phyloP scores from a whole-genome alignment of 2,329 filamentous ascomycete species.

The Paecilomyces niveus region DNA sequence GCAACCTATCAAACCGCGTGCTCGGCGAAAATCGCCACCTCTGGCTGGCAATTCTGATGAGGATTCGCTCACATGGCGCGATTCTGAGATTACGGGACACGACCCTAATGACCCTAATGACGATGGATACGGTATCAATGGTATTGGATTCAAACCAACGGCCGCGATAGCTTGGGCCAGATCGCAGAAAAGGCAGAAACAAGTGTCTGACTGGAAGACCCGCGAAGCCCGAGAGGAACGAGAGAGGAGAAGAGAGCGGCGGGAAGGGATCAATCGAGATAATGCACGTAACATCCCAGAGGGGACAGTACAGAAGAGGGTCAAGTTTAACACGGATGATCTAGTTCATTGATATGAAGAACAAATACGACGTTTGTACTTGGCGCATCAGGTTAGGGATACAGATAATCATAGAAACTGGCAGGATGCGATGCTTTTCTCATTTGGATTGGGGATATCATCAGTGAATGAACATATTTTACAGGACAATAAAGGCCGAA shows the following conservation, averaged over 20 bases:
- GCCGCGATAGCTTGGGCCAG: constrained; percentile 52
- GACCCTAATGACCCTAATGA: constrained; percentile 50
- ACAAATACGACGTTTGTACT: not conserved
- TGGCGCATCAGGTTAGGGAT: not conserved
- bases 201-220: constrained; percentile 53
- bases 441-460: constrained; percentile 6
- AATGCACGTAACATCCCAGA: constrained; percentile 20
- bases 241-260: constrained; percentile 48
- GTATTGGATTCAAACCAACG: constrained; percentile 57
- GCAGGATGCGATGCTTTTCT: not conserved
- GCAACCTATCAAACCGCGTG: constrained; percentile 17
- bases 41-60: constrained; percentile 16
- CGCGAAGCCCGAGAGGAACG: constrained; percentile 54
- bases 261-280: constrained; percentile 26
- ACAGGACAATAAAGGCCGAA: constrained; percentile 5
- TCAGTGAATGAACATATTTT: constrained; percentile 6
- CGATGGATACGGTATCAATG: constrained; percentile 58
- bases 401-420: not conserved
- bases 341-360: not conserved
- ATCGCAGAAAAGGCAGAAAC: constrained; percentile 50
- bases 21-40: constrained; percentile 27
- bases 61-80: constrained; percentile 46
- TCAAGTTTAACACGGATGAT: constrained; percentile 30
- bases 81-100: constrained; percentile 57
- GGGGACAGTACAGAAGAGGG: constrained; percentile 29